These are phyloP conservation scores for Vaccinium vitisidaea DNA, from an alignment of 148 eudicot genomes.

Conservation along the genomic window DNA sequence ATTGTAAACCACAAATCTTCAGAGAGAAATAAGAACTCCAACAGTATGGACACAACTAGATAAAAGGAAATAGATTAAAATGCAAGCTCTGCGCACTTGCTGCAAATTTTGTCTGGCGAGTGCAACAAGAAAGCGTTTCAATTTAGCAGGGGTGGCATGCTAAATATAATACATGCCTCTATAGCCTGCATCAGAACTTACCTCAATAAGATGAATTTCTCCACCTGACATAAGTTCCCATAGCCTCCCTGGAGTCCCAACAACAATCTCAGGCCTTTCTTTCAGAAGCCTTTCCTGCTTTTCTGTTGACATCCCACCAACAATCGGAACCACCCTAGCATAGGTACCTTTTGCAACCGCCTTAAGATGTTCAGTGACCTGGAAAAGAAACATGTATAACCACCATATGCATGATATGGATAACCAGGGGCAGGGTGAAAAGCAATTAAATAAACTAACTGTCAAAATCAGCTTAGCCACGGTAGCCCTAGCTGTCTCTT, in stretches of 20 bases:
- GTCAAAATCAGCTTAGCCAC: neutral
- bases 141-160: neutral
- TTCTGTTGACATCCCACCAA: constrained; percentile 93
- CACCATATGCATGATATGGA: neutral
- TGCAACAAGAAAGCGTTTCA: neutral
- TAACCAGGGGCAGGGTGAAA: neutral
- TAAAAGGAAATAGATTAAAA: neutral
- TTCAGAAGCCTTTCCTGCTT: constrained; percentile 93
- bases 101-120: neutral
- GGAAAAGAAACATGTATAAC: constrained; percentile 11
- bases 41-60: neutral
- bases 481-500: neutral
- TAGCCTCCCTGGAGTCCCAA: constrained; percentile 97
- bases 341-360: constrained; percentile 63
- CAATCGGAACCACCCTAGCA: constrained; percentile 76
- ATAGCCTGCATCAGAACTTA: constrained; percentile 31
- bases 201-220: constrained; percentile 88
- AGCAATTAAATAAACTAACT: neutral
- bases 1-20: neutral
- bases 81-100: neutral
- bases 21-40: neutral
- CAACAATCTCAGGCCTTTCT: constrained; percentile 87
- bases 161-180: neutral
- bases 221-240: constrained; percentile 99
- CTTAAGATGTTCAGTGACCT: constrained; percentile 93